Base-by-base conservation (phyloP, 2,329 filamentous ascomycete genomes). In the Penicillium sp. region DNA sequence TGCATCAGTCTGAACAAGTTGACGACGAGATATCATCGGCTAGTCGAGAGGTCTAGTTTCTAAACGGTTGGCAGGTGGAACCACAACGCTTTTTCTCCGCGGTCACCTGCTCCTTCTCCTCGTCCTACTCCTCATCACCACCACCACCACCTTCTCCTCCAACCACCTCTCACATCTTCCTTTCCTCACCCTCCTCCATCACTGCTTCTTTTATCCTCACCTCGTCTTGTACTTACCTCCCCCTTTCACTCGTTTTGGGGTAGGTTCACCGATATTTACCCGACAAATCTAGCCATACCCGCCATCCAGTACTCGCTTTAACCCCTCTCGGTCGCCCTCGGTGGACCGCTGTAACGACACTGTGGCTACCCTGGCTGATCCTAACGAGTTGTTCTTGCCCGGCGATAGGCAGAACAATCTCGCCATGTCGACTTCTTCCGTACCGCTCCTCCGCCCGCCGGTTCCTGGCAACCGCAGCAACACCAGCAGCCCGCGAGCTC, bases 371-470 rank as follows among this genome's bases (percentile, higher is more conserved):
- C 63, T 74, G 61, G 73, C 72, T 68, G 73, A 75, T 59, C 73
- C 72, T 9, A 75, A 75, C 73, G 73, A 75, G 72, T 73, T 74
- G 73, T 75, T 75, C 61, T 67, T 75, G 73, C 73, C 73, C 58
- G 70, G 73, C 58, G 73, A 75, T 67, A 73, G 73, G 73, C 73
- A 75, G 67, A 72, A 71, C 70, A 74, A 72, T 70, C 71, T 71
- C 70, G 84, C 82, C 69, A 90, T 93, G 88, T 86, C 89, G 58
- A 69, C 70, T 40, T 87, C 70, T 44, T 87, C 89, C 54, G 90
- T 89, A 54, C 91, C 91, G 60, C 85, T 96, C 59, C 88, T 96
- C 57, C 89, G 92, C 61, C 90, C 92, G 55, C 91, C 92, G 61
- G 88, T 96, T 57, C 90, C 89, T 40, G 90, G 91, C 64, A 82